Evolutionary conservation across 2,329 filamentous ascomycete genomes (phyloP), one percentile per base, ranked within the genome.

Genomic region (Purpureocillium takamizusanense): DNA sequence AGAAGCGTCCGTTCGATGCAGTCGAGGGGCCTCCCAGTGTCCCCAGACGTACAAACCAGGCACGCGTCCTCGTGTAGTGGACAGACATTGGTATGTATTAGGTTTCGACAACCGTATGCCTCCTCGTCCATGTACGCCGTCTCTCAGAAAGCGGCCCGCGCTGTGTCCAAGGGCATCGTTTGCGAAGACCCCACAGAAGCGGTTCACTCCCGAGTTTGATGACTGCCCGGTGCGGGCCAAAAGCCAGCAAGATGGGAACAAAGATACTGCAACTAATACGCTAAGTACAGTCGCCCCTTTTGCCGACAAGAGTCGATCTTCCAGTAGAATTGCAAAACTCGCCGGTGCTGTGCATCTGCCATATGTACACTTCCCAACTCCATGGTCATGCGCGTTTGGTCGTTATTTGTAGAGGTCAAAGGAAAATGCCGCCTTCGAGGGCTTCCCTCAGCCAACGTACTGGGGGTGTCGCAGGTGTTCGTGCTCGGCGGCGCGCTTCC

Each of bases 401-500:
- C 53, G 46, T 56, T 50, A 56, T 48, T 5, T 25, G n/a, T n/a
- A n/a, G 10, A 25, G 10, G 10, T 25, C 21, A 25, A 25, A 10
- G n/a, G n/a, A 10, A 25, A 25, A 25, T 25, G 21, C 10, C 6
- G 21, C 21, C 21, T 25, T n/a, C n/a, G 10, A 10, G 21, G 21
- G 21, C 21, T 25, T 25, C 40, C 21, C 44, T 55, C 56, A 53
- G 46, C 48, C 46, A 45, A 45, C 46, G 27, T 47, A 53, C 39
- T 49, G 49, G 15, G 46, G 31, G 31, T 46, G 42, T 31, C 46
- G 48, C 23, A 35, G 30, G 30, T 44, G 46, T 39, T 67, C 61
- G 41, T 63, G 59, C 37, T 70, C 61, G 49, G 52, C 61, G 48
- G 52, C 43, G 41, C 66, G 64, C 55, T 67, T 62, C 46, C 69